Conservation (phyloP, 106 monocot genomes). For the Dioscorea zingiberensis region DNA sequence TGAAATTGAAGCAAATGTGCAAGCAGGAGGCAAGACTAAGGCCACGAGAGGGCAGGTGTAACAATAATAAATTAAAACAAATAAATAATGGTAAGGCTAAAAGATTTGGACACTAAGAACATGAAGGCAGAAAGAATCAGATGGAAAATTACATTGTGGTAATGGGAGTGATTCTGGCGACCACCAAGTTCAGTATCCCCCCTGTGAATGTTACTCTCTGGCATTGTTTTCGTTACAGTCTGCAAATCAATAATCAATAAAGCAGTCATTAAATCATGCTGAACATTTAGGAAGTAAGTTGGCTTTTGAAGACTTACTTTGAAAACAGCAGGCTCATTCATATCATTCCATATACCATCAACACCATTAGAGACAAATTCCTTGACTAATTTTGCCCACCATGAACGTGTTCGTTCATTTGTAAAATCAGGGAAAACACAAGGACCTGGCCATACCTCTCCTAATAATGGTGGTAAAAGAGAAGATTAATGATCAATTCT, state of each 20-base stretch:
- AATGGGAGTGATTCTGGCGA: conserved; percentile 71
- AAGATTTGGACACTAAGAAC: background rate
- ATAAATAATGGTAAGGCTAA: no score
- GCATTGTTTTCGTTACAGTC: conserved; percentile 97
- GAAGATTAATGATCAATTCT: background rate
- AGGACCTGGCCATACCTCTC: conserved; percentile 93
- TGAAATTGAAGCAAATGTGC: no score
- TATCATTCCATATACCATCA: conserved; percentile 99
- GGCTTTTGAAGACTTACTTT: conserved; percentile 39
- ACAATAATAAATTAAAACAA: no score
- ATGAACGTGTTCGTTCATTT: conserved; percentile 46
- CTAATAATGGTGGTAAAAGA: conserved; percentile 18
- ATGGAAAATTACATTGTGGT: conserved; percentile 73
- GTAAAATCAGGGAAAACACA: conserved; percentile 99
- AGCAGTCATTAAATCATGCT: no score
- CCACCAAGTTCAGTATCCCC: conserved; percentile 87
- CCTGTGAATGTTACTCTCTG: conserved; percentile 82
- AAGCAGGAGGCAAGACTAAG: no score
- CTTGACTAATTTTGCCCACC: conserved; percentile 93
- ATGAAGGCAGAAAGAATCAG: background rate
- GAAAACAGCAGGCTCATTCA: conserved; percentile 99
- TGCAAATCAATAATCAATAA: conserved; percentile 23
- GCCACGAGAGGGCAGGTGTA: no score
- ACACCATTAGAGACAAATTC: conserved; percentile 82
- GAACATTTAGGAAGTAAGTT: no score